phyloP scores from a whole-genome alignment of 768 basidiomycete species.

The Kwoniella newhampshirensis region DNA sequence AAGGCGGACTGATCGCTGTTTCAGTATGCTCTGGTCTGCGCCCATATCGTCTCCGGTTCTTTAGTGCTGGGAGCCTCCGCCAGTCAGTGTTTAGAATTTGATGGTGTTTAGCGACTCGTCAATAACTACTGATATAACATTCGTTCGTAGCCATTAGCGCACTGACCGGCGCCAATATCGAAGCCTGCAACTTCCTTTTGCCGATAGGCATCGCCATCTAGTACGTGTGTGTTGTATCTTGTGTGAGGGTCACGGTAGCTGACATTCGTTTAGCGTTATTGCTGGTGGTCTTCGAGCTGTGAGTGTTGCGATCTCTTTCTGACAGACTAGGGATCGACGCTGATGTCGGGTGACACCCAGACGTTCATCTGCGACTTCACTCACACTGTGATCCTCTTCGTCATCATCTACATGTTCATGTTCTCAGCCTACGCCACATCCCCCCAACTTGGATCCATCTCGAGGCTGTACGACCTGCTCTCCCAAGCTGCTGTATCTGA shows the following conservation, averaged over 20 bases:
- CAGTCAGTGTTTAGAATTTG: conserved; percentile 22
- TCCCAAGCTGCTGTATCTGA: conserved; percentile 57
- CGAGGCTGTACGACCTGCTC: conserved; percentile 58
- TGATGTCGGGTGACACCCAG: too few relatives aligned
- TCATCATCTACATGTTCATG: conserved; percentile 52
- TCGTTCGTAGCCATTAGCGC: conserved; percentile 53
- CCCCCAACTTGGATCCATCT: conserved; percentile 56
- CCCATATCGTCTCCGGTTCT: conserved; percentile 60
- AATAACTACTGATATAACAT: not conserved
- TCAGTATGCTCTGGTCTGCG: conserved; percentile 60
- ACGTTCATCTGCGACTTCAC: conserved; percentile 53
- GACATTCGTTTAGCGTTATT: conserved; percentile 15
- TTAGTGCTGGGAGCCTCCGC: conserved; percentile 59
- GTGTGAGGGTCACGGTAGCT: not conserved
- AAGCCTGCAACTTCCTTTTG: conserved; percentile 58
- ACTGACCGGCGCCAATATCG: conserved; percentile 58
- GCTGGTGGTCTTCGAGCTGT: conserved; percentile 24
- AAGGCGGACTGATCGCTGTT: too few relatives aligned
- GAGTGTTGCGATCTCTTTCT: not conserved
- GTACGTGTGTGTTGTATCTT: conserved; percentile 18
- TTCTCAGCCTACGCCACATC: conserved; percentile 50
- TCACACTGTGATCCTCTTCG: conserved; percentile 58
- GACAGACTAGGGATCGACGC: too few relatives aligned
- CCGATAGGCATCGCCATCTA: conserved; percentile 58
- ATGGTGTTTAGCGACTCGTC: not conserved